Percentiles rank a stretch among this genome's conserved stretches.
phyloP scores from a whole-genome alignment of 2,329 filamentous ascomycete species.

The Talaromyces albobiverticillius region DNA sequence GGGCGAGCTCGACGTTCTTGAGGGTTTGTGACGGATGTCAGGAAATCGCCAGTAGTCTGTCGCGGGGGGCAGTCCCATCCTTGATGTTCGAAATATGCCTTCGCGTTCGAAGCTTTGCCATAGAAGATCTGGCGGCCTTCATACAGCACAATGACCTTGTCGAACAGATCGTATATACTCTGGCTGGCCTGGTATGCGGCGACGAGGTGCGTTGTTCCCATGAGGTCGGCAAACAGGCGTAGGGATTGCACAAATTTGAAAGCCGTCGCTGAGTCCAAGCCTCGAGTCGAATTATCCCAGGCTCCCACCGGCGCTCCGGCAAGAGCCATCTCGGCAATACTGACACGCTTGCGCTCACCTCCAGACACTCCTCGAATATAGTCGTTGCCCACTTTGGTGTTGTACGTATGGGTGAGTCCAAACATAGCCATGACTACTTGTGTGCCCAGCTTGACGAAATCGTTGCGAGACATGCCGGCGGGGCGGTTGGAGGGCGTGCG shows the following conservation, averaged over 20 bases:
- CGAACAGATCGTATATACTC: slow-evolving; percentile 58
- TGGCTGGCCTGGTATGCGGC: slow-evolving; percentile 56
- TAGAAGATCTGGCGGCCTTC: slow-evolving; percentile 77
- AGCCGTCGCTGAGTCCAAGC: slow-evolving; percentile 51
- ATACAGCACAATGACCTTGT: slow-evolving; percentile 71
- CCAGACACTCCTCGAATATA: slow-evolving; percentile 62
- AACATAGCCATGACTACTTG: slow-evolving; percentile 47
- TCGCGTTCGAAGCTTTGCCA: slow-evolving; percentile 60
- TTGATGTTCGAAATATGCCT: slow-evolving; percentile 64
- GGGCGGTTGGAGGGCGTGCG: slow-evolving; percentile 45
- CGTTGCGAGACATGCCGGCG: slow-evolving; percentile 40
- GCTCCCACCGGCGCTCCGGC: slow-evolving; percentile 47
- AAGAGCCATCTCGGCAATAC: slow-evolving; percentile 55
- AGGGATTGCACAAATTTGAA: slow-evolving; percentile 20
- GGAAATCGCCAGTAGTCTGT: slow-evolving; percentile 69
- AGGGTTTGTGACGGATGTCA: slow-evolving; percentile 68
- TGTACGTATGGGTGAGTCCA: slow-evolving; percentile 50
- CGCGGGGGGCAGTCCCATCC: slow-evolving; percentile 68
- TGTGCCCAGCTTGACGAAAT: slow-evolving; percentile 42
- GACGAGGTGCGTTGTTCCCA: slow-evolving; percentile 27
- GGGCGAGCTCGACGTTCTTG: slow-evolving; percentile 55
- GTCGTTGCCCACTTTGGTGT: slow-evolving; percentile 51
- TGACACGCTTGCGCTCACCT: slow-evolving; percentile 61
- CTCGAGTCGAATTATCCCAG: slow-evolving; percentile 52
- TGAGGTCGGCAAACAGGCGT: no score